Evolutionary conservation across 768 basidiomycete species (phyloP).

Genomic region (Gloeophyllum trabeum): DNA sequence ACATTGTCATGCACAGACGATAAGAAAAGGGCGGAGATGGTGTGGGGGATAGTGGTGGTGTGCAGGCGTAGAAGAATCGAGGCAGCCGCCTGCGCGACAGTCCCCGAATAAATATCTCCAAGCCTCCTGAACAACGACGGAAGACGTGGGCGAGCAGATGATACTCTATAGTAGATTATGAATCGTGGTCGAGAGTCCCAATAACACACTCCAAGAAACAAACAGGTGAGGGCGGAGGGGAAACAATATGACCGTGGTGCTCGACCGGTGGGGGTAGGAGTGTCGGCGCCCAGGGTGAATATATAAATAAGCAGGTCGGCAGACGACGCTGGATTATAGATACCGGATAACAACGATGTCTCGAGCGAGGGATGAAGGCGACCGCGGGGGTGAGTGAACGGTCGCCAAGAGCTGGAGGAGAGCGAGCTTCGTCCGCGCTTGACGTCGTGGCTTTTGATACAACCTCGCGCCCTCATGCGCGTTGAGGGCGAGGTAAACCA

Average conservation of each 20-base stretch:
- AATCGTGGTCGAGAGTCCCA: background rate
- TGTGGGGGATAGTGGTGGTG: no score
- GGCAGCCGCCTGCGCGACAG: no score
- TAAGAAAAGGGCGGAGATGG: conserved; percentile 7
- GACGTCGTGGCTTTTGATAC: no score
- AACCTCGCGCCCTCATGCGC: no score
- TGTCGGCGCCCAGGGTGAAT: background rate
- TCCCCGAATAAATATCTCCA: background rate
- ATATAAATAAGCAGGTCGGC: background rate
- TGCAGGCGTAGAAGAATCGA: no score
- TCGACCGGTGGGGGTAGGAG: background rate
- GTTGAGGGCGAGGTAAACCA: no score
- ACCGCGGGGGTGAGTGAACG: background rate
- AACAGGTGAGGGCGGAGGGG: background rate
- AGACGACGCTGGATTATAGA: background rate
- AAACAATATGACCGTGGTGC: background rate
- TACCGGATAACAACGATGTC: background rate
- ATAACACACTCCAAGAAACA: background rate
- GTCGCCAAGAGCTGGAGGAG: no score
- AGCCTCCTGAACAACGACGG: background rate
- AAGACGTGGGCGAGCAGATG: no score
- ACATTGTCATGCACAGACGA: conserved; percentile 1
- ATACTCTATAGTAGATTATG: background rate
- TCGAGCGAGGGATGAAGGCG: background rate
- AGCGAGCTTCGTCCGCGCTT: no score